Base-by-base conservation (phyloP, 2,329 filamentous ascomycete species). In the Peltaster fructicola region DNA sequence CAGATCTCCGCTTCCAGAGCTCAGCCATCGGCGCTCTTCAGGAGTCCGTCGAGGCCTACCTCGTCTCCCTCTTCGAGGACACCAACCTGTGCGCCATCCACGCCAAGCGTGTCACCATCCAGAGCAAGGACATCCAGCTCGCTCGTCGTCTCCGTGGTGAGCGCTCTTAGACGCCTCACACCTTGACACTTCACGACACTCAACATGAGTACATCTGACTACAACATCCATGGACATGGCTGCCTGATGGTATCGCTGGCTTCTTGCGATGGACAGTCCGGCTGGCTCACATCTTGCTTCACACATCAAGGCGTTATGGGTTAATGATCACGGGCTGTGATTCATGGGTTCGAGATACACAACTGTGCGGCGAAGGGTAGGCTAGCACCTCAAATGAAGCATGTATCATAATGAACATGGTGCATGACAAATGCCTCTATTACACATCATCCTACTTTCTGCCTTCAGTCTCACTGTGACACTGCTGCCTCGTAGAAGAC, bases 11-110 rank as follows among this genome's bases (percentile, higher is more conserved):
- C 39, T 98, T 88, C 84, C 88, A 95, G 58, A 90, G 79, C 26
- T 85, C 91, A 43, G 85, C 88, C 25, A 88, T 95, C 43, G 71
- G 78, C 45, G 85, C 85, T 8, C 64, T 95, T 3, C 85, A 95
- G 55, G 85, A 95, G 61, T 81, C 85, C 8, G 71, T 84, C n/a
- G 85, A 95, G 57, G 85, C 85, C 4, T 95, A 91, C 54, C 65
- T 95, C 39, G 78, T 95, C 30, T 84, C 91, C 47, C 61, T 95
- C n/a, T 93, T 95, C 47, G 84, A 93, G 51, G 81, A 91, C 54
- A 80, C 80, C 37, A 93, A 95, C 57, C 66, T 95, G 20, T 93
- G 85, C 57, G 88, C 85, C 34, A 84, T 95, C 41, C 85, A 95
- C 55, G 88, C 85, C 33, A 93, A 92, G 60, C 67, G 85, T 49